phyloP scores from a whole-genome alignment of 768 basidiomycete genomes.

The Rhodosporidiobolus sp. region DNA sequence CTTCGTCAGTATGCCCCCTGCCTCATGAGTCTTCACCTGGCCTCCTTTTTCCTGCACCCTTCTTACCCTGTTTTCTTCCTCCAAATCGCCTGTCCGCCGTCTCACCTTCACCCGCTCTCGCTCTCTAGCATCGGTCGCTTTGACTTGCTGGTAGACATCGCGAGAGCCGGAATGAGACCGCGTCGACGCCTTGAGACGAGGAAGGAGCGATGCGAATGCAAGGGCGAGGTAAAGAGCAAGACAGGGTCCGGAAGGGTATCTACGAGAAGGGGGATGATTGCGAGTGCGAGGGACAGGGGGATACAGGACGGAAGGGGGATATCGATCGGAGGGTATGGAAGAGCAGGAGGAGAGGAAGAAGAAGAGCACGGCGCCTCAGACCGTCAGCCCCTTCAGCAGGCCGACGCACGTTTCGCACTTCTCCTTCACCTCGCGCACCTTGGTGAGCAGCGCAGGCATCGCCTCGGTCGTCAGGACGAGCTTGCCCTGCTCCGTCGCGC shows the following conservation, averaged over 20 bases:
- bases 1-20: too few species aligned
- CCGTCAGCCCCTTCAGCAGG: constrained; percentile 22
- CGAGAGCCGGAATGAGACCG: too few species aligned
- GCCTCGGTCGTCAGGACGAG: constrained; percentile 32
- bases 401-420: constrained; percentile 21
- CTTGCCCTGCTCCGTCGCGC: not conserved
- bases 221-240: not conserved
- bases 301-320: not conserved
- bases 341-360: not conserved
- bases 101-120: too few species aligned
- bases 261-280: not conserved
- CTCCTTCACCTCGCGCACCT: constrained; percentile 29
- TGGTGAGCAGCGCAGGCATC: constrained; percentile 34
- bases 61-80: too few species aligned
- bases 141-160: too few species aligned
- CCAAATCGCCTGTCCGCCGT: too few species aligned
- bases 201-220: not conserved
- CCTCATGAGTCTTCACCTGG: too few species aligned
- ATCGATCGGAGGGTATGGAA: not conserved
- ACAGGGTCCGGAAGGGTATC: not conserved
- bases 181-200: too few species aligned
- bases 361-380: not conserved
- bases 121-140: too few species aligned
- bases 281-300: not conserved
- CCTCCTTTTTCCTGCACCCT: too few species aligned